Base-by-base conservation (phyloP, 768 basidiomycete species). In the Suillus paluster region DNA sequence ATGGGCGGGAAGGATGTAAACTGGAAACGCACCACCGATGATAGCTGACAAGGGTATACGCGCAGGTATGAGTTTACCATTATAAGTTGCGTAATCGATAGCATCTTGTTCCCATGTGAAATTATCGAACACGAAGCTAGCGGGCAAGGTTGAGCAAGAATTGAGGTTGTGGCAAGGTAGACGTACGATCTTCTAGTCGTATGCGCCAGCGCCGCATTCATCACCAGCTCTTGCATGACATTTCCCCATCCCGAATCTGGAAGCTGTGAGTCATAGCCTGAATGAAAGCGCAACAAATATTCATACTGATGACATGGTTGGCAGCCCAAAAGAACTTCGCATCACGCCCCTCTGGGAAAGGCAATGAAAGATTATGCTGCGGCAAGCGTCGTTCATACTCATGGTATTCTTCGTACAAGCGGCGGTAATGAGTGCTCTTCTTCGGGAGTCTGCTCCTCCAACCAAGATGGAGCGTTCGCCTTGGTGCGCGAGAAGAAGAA, bases 201-300 rank as follows among this genome's bases (percentile, higher is more conserved):
- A 53, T 81, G 77, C 0, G 86, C 82, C 3, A 89, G 71, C 48
- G 83, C 75, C 0, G 84, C 78, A 53, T 83, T 81, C 52, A 87
- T 66, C 4, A 88, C 57, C 61, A 85, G 79, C 61, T 87, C 86
- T 62, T 89, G 84, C 77, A 88, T 75, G 10, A 72, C 78, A 58
- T 89, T 89, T 3, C 86, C 87, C 85, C 85, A 88, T 4, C 87
- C 88, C 46, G 80, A 77, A 10, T 68, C 84, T 84, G 50, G 15
- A 10, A 61, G 12, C 17, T n/a, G 38, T 61, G 6, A 67, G 17
- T 4, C 17, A 21, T 4, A 5, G 7, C 8, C 27, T 25, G 34
- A 1, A 30, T 36, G 1, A 33, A 1, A 14, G 5, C 4, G 27
- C n/a, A 3, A 25, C 44, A 14, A 3, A 4, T 12, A 21, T 9